Base-by-base conservation (phyloP, 2,329 filamentous ascomycete genomes). In the Colletotrichum viniferum region DNA sequence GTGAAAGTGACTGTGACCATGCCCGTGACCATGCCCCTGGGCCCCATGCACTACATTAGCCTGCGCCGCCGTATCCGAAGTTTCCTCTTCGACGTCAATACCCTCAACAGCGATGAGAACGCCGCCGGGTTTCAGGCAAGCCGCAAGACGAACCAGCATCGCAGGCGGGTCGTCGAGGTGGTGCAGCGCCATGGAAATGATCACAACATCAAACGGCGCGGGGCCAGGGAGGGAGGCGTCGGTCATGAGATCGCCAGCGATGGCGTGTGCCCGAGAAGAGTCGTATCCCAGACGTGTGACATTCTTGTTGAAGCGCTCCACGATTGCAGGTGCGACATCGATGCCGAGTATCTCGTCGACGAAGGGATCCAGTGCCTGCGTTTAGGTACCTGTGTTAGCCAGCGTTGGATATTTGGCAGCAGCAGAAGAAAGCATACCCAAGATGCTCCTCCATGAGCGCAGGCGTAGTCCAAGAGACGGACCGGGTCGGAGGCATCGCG, bases 151-250 rank as follows among this genome's bases (percentile, higher is more conserved):
- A 1, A 58, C 21, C 4, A 85, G 69, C 79, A 84, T 82, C 3
- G 56, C 65, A 1, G 77, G 74, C 0, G 79, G 77, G 36, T 85
- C 78, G 5, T 80, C 77, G 10, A 85, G 79, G 55, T 85, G 84
- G 55, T 85, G 84, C 1, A 85, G 81, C 0, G 84, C 82, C 80
- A 84, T 80, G 14, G 80, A 81, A 70, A 84, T 84, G 34, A 82
- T 79, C 7, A 80, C 78, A 7, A 83, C 67, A 64, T 85, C 84
- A 62, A 85, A 85, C 18, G 73, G 62, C 36, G 78, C 79, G 0
- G 78, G 74, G 0, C 76, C 78, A 1, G 80, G 78, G 14, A 76
- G 55, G 48, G 77, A 74, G 6, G 74, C 72, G 3, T 79, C 76
- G 3, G 78, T 74, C 18, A 82, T 62, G 12, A 85, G 77, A 52